Base-by-base conservation (phyloP, 108 stramenopile genomes). In the Fragilaria radians region DNA sequence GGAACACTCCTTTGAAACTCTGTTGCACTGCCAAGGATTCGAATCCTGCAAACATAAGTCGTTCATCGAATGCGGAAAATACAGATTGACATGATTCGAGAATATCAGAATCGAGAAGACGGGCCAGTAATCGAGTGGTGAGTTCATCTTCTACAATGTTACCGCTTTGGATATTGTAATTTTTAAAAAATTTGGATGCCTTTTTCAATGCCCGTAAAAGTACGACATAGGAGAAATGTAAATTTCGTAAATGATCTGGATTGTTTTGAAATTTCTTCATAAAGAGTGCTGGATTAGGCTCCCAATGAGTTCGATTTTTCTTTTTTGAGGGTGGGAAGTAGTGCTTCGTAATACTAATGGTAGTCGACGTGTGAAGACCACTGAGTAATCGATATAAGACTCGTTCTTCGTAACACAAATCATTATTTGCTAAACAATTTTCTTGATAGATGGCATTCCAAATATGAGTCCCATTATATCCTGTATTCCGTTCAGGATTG, bases 401-500 rank as follows among this genome's bases (percentile, higher is more conserved):
- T 0, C 91, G 78, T 66, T 95, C 91, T 68, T 97, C 96, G 47
- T 90, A 81, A 75, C 96, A 97, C 1, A 47, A 33, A n/a, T 51
- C 32, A 23, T 62, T 74, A 52, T 71, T 65, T 32, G 45, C 66
- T 9, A 52, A 45, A 67, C 95, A 94, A 64, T 96, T 96, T 70
- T 96, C 94, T 57, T 89, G 77, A 62, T 95, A 95, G 53, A 95
- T 91, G 42, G 88, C 86, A 47, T 74, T 82, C 95, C 94, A 95
- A 50, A 94, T 86, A 53, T 91, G 89, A 0, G 81, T 84, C 0
- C 94, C 96, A 54, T 94, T 89, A 81, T 97, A 97, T 24, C 92
- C 93, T 7, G 96, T 97, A 73, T 93, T 93, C n/a, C 83, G 69
- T 62, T 97, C 96, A 0, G 93, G 94, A 64, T 97, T 97, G 50